These are phyloP conservation scores for Lecanicillium sp. DNA, from an alignment of 2,329 filamentous ascomycete species.

Conservation along the genomic window DNA sequence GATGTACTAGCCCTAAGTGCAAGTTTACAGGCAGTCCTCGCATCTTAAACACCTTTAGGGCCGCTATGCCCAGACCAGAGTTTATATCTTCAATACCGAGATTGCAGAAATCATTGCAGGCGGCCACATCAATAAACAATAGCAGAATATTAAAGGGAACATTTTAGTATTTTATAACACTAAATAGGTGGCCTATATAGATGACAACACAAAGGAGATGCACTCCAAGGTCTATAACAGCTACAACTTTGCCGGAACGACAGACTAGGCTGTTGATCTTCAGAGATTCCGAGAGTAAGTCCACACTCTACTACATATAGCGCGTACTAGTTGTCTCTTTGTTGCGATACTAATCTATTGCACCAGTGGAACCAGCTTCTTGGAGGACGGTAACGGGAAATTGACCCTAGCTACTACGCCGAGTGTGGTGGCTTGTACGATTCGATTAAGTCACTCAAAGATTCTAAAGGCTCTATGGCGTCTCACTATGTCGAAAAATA, in stretches of 20 bases:
- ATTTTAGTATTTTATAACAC: not conserved
- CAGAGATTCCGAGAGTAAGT: conserved; percentile 3
- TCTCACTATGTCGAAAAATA: conserved; percentile 7
- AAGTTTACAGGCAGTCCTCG: conserved; percentile 12
- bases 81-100: conserved; percentile 23
- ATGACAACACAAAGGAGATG: conserved; percentile 6
- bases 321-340: too few species aligned
- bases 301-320: too few species aligned
- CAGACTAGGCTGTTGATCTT: conserved; percentile 15
- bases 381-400: not conserved
- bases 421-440: not conserved
- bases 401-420: not conserved
- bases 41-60: conserved; percentile 15
- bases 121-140: conserved; percentile 6
- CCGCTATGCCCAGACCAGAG: conserved; percentile 18
- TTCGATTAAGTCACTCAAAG: not conserved
- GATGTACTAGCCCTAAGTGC: conserved; percentile 15
- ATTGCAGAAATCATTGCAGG: conserved; percentile 21
- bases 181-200: conserved; percentile 14
- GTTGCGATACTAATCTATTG: too few species aligned
- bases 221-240: conserved; percentile 1
- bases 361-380: not conserved
- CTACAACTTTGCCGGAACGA: conserved; percentile 12
- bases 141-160: not conserved
- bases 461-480: conserved; percentile 1